Percentiles rank a stretch among this genome's conserved stretches.
Conservation (phyloP, 805 yeast species). For the Allodekkera sacchari region DNA sequence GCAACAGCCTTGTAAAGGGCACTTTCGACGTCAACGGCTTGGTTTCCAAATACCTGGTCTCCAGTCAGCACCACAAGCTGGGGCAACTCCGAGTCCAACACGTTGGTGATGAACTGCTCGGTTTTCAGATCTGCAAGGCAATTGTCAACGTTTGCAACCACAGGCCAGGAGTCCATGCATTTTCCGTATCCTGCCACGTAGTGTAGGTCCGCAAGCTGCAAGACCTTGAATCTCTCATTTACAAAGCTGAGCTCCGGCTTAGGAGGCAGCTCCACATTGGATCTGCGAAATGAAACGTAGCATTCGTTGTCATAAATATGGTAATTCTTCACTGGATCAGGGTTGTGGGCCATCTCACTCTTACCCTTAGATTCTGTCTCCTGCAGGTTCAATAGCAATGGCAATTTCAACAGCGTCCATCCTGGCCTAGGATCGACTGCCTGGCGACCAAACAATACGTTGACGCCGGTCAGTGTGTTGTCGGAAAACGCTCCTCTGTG, state of each 20-base stretch:
- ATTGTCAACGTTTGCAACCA: conserved; percentile 24
- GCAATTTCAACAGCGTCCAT: conserved; percentile 39
- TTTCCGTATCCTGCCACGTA: conserved; percentile 75
- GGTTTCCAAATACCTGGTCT: conserved; percentile 82
- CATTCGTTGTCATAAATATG: conserved; percentile 11
- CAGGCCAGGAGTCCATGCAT: conserved; percentile 69
- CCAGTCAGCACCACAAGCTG: conserved; percentile 85
- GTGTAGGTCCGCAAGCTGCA: conserved; percentile 90
- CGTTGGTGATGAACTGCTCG: conserved; percentile 45
- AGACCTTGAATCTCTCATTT: conserved; percentile 57
- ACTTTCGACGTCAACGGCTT: conserved; percentile 73
- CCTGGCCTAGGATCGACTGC: conserved; percentile 70
- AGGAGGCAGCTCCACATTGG: too few species aligned
- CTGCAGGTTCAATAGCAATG: conserved; percentile 12
- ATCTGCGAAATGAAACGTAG: conserved; percentile 5
- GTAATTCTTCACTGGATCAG: conserved; percentile 2
- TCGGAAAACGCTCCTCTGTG: conserved; percentile 34
- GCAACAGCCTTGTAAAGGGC: conserved; percentile 68
- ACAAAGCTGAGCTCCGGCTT: conserved; percentile 25
- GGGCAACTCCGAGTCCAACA: conserved; percentile 70
- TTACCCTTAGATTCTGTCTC: background rate
- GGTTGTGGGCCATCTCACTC: conserved; percentile 1
- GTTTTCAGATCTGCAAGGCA: conserved; percentile 83
- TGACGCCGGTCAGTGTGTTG: conserved; percentile 46
- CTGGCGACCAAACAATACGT: conserved; percentile 63